Conservation (phyloP, 805 yeast species). For the Ogataea zsoltii region DNA sequence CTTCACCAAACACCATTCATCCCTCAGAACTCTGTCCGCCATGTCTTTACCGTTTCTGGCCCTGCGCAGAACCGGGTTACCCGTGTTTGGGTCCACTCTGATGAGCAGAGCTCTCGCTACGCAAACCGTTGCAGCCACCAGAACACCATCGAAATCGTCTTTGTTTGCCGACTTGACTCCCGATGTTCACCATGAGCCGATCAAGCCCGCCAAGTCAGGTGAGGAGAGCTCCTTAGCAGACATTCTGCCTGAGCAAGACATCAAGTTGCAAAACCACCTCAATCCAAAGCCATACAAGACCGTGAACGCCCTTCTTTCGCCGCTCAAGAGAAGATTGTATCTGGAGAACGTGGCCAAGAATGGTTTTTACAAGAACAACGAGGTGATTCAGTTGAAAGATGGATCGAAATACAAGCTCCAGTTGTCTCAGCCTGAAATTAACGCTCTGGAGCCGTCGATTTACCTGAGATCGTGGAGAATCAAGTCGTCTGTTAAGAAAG, state of each 20-base stretch:
- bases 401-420: slow-evolving; percentile 50
- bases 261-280: slow-evolving; percentile 47
- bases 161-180: slow-evolving; percentile 31
- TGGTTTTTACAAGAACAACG: slow-evolving; percentile 69
- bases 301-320: slow-evolving; percentile 58
- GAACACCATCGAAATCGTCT: slow-evolving; percentile 20
- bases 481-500: slow-evolving; percentile 87
- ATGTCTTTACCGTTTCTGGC: slow-evolving; percentile 8
- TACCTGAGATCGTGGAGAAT: slow-evolving; percentile 78
- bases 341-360: slow-evolving; percentile 56
- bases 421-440: slow-evolving; percentile 65
- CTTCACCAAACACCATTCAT: background rate
- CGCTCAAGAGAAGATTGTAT: slow-evolving; percentile 69
- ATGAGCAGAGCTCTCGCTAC: slow-evolving; percentile 6
- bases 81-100: background rate
- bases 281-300: slow-evolving; percentile 56
- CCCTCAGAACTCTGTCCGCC: background rate
- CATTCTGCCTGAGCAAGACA: slow-evolving; percentile 33
- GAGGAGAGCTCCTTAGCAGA: slow-evolving; percentile 4
- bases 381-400: slow-evolving; percentile 43
- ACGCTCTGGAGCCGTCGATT: slow-evolving; percentile 84
- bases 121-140: slow-evolving; percentile 3
- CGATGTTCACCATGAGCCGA: slow-evolving; percentile 10
- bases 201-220: slow-evolving; percentile 1
- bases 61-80: slow-evolving; percentile 3